Evolutionary conservation across 352 stramenopile species (phyloP).

Genomic region (Phytophthora hybrid): DNA sequence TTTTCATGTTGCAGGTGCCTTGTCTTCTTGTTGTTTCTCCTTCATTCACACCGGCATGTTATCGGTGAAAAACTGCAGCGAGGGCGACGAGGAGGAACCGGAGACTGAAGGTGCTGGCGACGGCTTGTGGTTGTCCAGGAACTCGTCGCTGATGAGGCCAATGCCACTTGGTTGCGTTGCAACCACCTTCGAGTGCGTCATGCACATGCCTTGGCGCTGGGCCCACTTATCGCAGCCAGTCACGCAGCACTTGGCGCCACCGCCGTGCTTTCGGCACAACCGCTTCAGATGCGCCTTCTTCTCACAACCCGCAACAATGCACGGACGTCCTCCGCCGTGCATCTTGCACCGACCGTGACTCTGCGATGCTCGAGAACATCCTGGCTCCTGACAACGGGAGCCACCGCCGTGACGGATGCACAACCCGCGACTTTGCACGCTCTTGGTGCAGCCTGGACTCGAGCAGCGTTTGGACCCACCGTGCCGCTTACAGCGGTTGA

Average conservation of each 20-base stretch:
- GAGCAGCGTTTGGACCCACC: slow-evolving; percentile 86
- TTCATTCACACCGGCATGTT: not conserved
- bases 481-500: slow-evolving; percentile 88
- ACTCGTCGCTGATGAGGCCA: slow-evolving; percentile 3
- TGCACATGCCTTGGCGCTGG: slow-evolving; percentile 85
- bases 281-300: slow-evolving; percentile 88
- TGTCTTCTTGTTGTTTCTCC: not conserved
- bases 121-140: not conserved
- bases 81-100: slow-evolving; percentile 20
- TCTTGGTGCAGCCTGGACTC: slow-evolving; percentile 78
- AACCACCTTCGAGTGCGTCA: slow-evolving; percentile 78
- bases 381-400: slow-evolving; percentile 74
- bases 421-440: slow-evolving; percentile 75
- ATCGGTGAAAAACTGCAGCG: slow-evolving; percentile 27
- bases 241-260: slow-evolving; percentile 78
- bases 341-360: slow-evolving; percentile 79
- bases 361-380: slow-evolving; percentile 64
- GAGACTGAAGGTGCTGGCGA: slow-evolving; percentile 6
- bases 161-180: slow-evolving; percentile 12
- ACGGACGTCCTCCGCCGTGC: slow-evolving; percentile 60
- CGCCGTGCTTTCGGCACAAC: slow-evolving; percentile 85
- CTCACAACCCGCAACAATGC: slow-evolving; percentile 73
- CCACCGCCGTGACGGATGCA: slow-evolving; percentile 80
- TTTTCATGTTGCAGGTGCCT: not conserved
- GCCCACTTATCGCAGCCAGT: slow-evolving; percentile 84